Conservation (phyloP, 805 yeast genomes). For the Kuraishia floccosa region DNA sequence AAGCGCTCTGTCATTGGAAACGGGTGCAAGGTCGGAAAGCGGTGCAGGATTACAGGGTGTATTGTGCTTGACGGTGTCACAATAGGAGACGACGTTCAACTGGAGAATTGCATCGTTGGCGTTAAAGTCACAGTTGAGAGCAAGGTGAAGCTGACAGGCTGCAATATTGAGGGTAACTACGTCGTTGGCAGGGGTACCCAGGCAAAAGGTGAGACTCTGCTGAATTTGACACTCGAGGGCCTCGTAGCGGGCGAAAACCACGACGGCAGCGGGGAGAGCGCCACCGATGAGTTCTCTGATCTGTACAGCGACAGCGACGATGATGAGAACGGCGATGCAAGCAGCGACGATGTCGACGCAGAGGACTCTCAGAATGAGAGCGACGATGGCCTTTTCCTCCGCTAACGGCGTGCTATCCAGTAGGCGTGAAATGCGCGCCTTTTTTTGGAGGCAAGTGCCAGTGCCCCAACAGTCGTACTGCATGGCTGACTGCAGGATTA, state of each 20-base stretch:
- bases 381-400: conserved; percentile 29
- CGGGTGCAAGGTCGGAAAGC: conserved; percentile 67
- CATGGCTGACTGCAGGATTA: too few relatives aligned
- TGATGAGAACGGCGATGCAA: conserved; percentile 17
- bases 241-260: too few relatives aligned
- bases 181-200: conserved; percentile 44
- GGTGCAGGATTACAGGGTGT: conserved; percentile 83
- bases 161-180: conserved; percentile 78
- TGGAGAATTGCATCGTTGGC: conserved; percentile 88
- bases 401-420: too few relatives aligned
- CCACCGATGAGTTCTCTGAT: conserved; percentile 4
- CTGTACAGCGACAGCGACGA: conserved; percentile 6
- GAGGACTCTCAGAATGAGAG: conserved; percentile 38
- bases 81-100: conserved; percentile 64
- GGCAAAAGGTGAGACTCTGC: conserved; percentile 27
- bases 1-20: conserved; percentile 77
- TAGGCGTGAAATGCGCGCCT: too few relatives aligned
- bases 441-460: too few relatives aligned
- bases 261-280: conserved; percentile 13
- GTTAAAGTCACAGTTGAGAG: conserved; percentile 47
- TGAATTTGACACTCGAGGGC: conserved; percentile 20
- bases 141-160: conserved; percentile 60
- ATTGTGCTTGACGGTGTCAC: conserved; percentile 60
- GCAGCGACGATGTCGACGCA: conserved; percentile 28
- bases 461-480: too few relatives aligned